Base-by-base conservation (phyloP, 2,329 filamentous ascomycete species). In the Arthrobotrys entomopaga region DNA sequence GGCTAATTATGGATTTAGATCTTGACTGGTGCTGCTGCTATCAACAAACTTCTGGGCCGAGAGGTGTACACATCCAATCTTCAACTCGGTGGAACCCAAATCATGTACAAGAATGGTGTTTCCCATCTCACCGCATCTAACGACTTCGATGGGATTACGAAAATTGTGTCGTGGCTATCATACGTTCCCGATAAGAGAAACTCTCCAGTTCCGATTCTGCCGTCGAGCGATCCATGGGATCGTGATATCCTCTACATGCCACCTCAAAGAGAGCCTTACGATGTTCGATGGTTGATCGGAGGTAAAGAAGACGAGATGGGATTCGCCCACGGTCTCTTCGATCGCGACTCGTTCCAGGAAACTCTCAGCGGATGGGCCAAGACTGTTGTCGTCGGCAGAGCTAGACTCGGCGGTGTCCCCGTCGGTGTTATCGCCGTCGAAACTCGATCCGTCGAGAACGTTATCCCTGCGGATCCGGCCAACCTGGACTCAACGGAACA, bases 91-190 rank as follows among this genome's bases (percentile, higher is more conserved):
- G 95, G 95, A 79, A 99, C 95, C n/a, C 95, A 99, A 84, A 99
- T 99, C 87, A 99, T 99, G 95, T 98, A 99, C 88, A 93, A 92
- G 85, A 99, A 99, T 82, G 95, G 95, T 88, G 95, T 99, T 48
- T 98, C 95, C 20, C 95, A 99, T 85, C 94, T 98, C 91, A 97
- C 94, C 78, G 95, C 95, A 80, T 91, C 90, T 79, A 94, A 99
- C 80, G 95, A 99, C 84, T 98, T 99, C 79, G 93, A 94, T 80
- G 95, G 95, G 87, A 91, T 99, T 20, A 93, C 91, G 80, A 96
- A 96, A 87, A 98, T 99, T 81, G 92, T 98, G 57, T 91, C 96
- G 82, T 99, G 95, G 95, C 88, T 99, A 86, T 95, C 94, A 1
- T 99, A 93, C 80, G 91, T 99, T 29, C 95, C 95, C 24, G 94